Evolutionary conservation across 1,139 yeast species (phyloP).

Genomic region (Pichia cactophila): DNA sequence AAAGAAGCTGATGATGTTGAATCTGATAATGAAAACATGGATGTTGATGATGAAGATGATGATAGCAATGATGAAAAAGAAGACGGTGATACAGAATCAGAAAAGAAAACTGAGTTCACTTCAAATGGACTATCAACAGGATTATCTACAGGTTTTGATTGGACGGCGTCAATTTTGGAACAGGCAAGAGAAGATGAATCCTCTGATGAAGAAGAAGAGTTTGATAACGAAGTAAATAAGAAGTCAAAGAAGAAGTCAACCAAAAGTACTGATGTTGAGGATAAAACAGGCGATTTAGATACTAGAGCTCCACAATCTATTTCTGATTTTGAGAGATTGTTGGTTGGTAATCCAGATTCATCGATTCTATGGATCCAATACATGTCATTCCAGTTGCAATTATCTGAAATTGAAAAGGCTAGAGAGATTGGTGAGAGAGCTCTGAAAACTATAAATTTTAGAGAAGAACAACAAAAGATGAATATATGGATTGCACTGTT

Average conservation of each 20-base stretch:
- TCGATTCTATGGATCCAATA: conserved; percentile 96
- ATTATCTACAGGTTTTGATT: conserved; percentile 57
- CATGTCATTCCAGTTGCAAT: conserved; percentile 94
- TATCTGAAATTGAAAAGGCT: conserved; percentile 90
- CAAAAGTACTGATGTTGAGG: conserved; percentile 48
- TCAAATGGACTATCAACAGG: conserved; percentile 26
- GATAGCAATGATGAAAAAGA: conserved; percentile 21
- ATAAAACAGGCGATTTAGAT: conserved; percentile 75
- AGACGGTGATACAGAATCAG: conserved; percentile 26
- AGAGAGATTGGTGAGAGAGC: conserved; percentile 92
- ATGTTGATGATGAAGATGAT: conserved; percentile 25
- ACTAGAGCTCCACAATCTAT: conserved; percentile 88
- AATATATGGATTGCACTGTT: conserved; percentile 94
- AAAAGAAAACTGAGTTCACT: conserved; percentile 13
- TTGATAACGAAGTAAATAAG: conserved; percentile 35
- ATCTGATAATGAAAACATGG: conserved; percentile 23
- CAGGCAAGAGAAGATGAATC: conserved; percentile 57
- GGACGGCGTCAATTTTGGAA: conserved; percentile 86
- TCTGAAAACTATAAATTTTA: conserved; percentile 75
- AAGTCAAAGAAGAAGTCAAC: conserved; percentile 39
- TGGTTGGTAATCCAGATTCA: conserved; percentile 88
- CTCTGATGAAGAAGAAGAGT: conserved; percentile 46
- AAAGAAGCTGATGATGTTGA: conserved; percentile 28
- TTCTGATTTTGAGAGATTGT: conserved; percentile 81
- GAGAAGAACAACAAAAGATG: conserved; percentile 89